Evolutionary conservation across 371 early-diverging fungal genomes (phyloP), one percentile per base, ranked within the genome.

Genomic region (Thermomucor indicae-seudaticae): DNA sequence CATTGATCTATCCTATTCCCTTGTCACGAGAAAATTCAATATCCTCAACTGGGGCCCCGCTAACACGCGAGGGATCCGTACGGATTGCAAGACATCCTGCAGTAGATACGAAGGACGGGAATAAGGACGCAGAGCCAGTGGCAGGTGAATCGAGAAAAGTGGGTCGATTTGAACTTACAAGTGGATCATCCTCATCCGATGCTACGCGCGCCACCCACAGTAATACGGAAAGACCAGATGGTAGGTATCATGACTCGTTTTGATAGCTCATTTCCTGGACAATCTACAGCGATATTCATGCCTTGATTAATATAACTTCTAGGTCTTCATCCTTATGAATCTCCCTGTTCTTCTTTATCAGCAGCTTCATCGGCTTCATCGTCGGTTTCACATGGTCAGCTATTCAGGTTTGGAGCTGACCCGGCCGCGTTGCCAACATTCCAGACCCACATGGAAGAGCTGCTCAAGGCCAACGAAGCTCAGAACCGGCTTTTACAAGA

Each of bases 91-190:
- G 60, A 31, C 56, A 57, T 10, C 56, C 58, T 35, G 48, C 61
- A 29, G 56, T 65, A 44, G 65, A 59, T 42, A 17, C 41, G 37
- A n/a, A n/a, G n/a, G n/a, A n/a, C n/a, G 47, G n/a, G n/a, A n/a
- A n/a, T n/a, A n/a, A n/a, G n/a, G n/a, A n/a, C n/a, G n/a, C n/a
- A n/a, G n/a, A n/a, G n/a, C n/a, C n/a, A n/a, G n/a, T n/a, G n/a
- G n/a, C n/a, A n/a, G 16, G 20, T 31, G 49, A 29, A 49, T 34
- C 11, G 19, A 37, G 22, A 14, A 71, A 69, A 40, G 72, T 65
- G 29, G 71, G 71, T n/a, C 49, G 74, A 16, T 74, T 74, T 54
- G 74, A 74, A 45, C 37, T 74, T 1, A 59, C 53, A 20, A 67
- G 61, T 4, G 60, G 65, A 19, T n/a, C n/a, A n/a, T n/a, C n/a